Evolutionary conservation across 371 early-diverging fungal genomes (phyloP), one percentile per base, ranked within the genome.

Genomic region (Mortierella sp.): DNA sequence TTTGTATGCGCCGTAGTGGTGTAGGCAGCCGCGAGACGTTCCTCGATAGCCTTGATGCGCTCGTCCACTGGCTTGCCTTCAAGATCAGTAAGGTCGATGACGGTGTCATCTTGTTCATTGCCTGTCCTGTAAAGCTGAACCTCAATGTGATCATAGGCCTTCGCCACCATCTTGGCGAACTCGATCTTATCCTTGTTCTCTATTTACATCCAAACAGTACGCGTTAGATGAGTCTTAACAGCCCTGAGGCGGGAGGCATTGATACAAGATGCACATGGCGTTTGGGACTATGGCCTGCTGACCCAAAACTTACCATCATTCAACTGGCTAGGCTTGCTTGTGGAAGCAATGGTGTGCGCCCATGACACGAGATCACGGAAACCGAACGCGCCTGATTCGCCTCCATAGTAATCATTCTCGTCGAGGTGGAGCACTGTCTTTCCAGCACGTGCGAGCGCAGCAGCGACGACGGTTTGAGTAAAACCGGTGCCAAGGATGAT

Each of bases 371-470:
- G 71, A 17, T 80, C 85, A 19, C 79, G 70, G 27, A 91, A 80
- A 1, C 82, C 81, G 53, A 93, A 88, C 1, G 90, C 86, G 1
- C 90, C 86, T 77, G 85, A 85, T 53, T 86, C 87, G 12, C 92
- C 91, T 25, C 98, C 99, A 81, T 99, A 99, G 58, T 87, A 86
- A 22, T 82, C 81, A 60, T 91, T 90, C 45, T 86, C 81, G 77
- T 98, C 98, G 22, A 98, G 79, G 68, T 97, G 97, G n/a, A 98
- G 87, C 1, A 98, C 95, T 29, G 85, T 85, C 64, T 92, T 89
- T n/a, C 94, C 95, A 14, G 83, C 83, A 10, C 90, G 79, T 16
- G 96, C 86, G 34, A 95, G 84, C 7, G 95, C 88, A 14, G 90
- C 94, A 21, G 96, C 94, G 7, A 96, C 61, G 22, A 96, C 90